Base-by-base conservation (phyloP, 1,139 yeast species). In the Blastobotrys aristatus region DNA sequence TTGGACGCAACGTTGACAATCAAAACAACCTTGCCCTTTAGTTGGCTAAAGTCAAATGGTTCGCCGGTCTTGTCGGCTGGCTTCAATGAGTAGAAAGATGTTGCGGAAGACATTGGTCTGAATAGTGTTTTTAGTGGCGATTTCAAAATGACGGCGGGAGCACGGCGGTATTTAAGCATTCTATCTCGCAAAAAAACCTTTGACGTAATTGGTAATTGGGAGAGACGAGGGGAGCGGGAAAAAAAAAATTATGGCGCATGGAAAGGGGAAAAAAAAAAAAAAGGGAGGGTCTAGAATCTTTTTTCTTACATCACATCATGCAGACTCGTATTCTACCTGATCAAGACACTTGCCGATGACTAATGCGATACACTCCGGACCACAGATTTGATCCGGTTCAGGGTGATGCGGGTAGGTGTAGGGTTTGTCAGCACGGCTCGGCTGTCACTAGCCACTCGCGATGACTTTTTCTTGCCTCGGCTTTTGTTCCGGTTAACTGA, bases 1-100 rank as follows among this genome's bases (percentile, higher is more conserved):
- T 90, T 87, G 56, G 97, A 92, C 35, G 96, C 97, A 35, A 82
- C 86, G 66, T 92, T 92, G 57, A 92, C 96, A 57, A 92, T 77
- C 44, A 92, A 69, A 18, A 92, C 97, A 43, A 87, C 96, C 66
- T 92, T 88, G 39, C 96, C 97, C 67, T 87, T 77, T 53, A 89
- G 72, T 56, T 84, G 75, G 36, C 70, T 61, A 64, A 92, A 84
- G 39, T 84, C 77, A 67, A 69, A 88, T 30, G 82, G 80, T 58
- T 80, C 67, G 43, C 85, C 88, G 34, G 68, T 66, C 62, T 72
- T 73, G 66, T 79, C 84, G 38, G 66, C 61, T 24, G 88, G 84
- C 21, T 73, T 60, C 53, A 84, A 74, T 1, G 73, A 75, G 70
- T 82, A 82, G 61, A 83, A 80, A 5, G 59, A 50, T 17, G 68